phyloP scores from a whole-genome alignment of 2,329 filamentous ascomycete genomes.

The Calonectria leucothoes region DNA sequence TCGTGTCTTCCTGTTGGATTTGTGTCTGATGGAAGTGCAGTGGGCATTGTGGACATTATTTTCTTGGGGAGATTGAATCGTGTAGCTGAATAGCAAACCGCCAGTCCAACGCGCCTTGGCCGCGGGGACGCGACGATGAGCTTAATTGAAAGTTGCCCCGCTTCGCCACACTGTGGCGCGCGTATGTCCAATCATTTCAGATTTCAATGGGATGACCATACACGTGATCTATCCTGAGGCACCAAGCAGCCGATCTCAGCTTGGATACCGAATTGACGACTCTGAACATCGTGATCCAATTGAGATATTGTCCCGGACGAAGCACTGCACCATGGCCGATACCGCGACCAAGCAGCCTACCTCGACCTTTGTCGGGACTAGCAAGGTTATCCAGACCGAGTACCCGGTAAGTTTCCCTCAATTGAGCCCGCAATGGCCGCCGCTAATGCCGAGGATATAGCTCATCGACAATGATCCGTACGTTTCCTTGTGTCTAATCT shows the following conservation, averaged over 20 bases:
- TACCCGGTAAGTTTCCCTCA: constrained; percentile 78
- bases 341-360: constrained; percentile 51
- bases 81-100: neutral
- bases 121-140: constrained; percentile 38
- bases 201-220: constrained; percentile 32
- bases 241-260: constrained; percentile 36
- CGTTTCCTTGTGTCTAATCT: constrained; percentile 30
- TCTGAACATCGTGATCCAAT: constrained; percentile 41
- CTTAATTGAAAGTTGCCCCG: constrained; percentile 37
- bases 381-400: constrained; percentile 83
- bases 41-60: constrained; percentile 35
- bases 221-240: constrained; percentile 51
- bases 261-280: constrained; percentile 38
- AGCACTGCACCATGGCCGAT: constrained; percentile 51
- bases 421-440: constrained; percentile 30
- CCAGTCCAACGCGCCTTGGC: constrained; percentile 28
- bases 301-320: constrained; percentile 44
- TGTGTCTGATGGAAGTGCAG: constrained; percentile 33
- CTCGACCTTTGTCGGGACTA: constrained; percentile 54
- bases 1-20: constrained; percentile 54
- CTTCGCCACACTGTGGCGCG: neutral
- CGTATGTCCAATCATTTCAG: constrained; percentile 30
- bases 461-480: constrained; percentile 99
- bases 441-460: constrained; percentile 61
- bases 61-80: neutral